phyloP scores from a whole-genome alignment of 306 rosid genomes.

The Dicorynia guianensis region DNA sequence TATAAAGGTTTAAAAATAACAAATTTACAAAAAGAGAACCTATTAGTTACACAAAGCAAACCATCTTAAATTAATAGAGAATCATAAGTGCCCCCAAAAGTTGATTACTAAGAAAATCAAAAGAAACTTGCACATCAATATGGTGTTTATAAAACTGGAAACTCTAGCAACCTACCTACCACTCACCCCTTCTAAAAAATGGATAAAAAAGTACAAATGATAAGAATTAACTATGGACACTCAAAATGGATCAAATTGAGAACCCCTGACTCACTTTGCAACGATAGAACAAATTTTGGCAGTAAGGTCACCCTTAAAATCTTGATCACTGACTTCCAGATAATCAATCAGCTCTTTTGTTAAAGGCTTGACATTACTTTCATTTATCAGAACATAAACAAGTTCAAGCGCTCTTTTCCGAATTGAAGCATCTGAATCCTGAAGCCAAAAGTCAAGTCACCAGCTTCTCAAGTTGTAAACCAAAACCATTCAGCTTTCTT shows the following conservation, averaged over 20 bases:
- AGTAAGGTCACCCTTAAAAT: constrained; percentile 92
- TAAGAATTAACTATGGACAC: constrained; percentile 6
- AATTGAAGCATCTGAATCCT: constrained; percentile 97
- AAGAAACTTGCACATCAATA: neutral
- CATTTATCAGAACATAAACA: constrained; percentile 87
- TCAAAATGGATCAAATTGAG: constrained; percentile 31
- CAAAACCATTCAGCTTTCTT: constrained; percentile 20
- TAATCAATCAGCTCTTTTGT: constrained; percentile 90
- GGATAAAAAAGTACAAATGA: neutral
- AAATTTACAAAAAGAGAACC: constrained; percentile 27
- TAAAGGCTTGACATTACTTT: constrained; percentile 84
- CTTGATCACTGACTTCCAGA: constrained; percentile 87
- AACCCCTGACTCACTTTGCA: constrained; percentile 74
- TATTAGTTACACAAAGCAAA: constrained; percentile 15
- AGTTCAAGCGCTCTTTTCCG: constrained; percentile 98
- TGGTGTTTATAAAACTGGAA: neutral
- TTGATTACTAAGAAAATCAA: constrained; percentile 1
- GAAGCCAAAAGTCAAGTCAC: constrained; percentile 48
- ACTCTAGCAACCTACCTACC: constrained; percentile 21
- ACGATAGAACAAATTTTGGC: constrained; percentile 92
- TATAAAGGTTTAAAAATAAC: neutral
- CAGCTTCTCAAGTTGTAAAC: constrained; percentile 41
- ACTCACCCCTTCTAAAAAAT: neutral
- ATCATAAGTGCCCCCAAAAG: constrained; percentile 23
- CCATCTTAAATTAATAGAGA: constrained; percentile 32